Evolutionary conservation across 331 rosid genomes (phyloP), one percentile per base, ranked within the genome.

Genomic region (Malus hybrid): DNA sequence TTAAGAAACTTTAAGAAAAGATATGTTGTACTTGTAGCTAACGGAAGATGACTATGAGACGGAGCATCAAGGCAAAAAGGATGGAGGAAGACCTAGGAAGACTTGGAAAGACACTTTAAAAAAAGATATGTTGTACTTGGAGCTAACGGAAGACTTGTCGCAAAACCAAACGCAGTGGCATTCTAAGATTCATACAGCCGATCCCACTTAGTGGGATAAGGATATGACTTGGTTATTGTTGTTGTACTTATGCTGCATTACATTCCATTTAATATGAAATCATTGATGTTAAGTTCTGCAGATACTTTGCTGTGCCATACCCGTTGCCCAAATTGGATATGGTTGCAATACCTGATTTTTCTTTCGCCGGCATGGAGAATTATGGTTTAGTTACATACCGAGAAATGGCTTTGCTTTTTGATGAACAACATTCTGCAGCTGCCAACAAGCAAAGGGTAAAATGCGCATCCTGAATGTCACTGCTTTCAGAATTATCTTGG

Each of bases 321-420:
- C 32, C 93, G 67, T 80, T 93, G 53, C 98, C 98, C 55, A 93
- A 93, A 82, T 83, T 93, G 86, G 98, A 93, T 80, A 91, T 93
- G 98, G 72, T 93, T 77, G 97, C 98, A 33, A 91, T 93, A 70
- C 98, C 98, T 75, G 98, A 93, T 85, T 93, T 89, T 80, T 92
- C 96, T 79, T 87, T 86, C 83, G 97, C 93, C 53, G 98, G 86
- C 48, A 86, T 86, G 88, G 90, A 86, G 81, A 86, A 86, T 66
- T 86, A 86, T 76, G 90, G 90, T 77, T 86, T 86, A 64, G 79
- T 86, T 66, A 86, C 90, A 36, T 86, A 84, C 62, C 86, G 87
- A 42, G 90, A 86, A 80, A 81, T 81, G 26, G 84, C 83, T 76
- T 79, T 86, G 78, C 90, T 86, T 67, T 86, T 68, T 67, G 90